phyloP scores from a whole-genome alignment of 345 rosid species.

The Anastatica hierochuntica region DNA sequence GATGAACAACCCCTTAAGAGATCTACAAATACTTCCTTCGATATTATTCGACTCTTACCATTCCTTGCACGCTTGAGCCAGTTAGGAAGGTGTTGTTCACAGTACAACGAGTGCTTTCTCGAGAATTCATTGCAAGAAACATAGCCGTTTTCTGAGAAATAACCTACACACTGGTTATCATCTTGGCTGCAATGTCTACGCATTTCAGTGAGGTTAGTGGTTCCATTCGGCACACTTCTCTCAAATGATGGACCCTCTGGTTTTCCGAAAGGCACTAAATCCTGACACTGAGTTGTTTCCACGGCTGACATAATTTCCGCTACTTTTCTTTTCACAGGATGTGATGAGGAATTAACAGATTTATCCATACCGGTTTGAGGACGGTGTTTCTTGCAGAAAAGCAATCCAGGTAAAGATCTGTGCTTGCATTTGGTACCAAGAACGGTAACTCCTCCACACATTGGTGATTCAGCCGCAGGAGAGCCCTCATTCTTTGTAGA shows the following conservation, averaged over 20 bases:
- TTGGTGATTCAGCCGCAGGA: slow-evolving; percentile 44
- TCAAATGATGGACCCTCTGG: slow-evolving; percentile 30
- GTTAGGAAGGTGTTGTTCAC: slow-evolving; percentile 91
- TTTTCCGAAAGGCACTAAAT: slow-evolving; percentile 38
- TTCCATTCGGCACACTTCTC: slow-evolving; percentile 29
- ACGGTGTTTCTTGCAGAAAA: slow-evolving; percentile 86
- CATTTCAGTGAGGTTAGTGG: slow-evolving; percentile 34
- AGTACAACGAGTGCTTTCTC: slow-evolving; percentile 64
- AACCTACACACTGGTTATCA: slow-evolving; percentile 54
- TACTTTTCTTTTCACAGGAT: slow-evolving; percentile 45
- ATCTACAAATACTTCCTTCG: slow-evolving; percentile 82
- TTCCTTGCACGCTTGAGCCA: slow-evolving; percentile 99
- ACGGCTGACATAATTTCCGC: slow-evolving; percentile 31
- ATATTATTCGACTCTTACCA: slow-evolving; percentile 91
- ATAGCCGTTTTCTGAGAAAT: slow-evolving; percentile 34
- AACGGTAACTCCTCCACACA: slow-evolving; percentile 93
- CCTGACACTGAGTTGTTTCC: slow-evolving; percentile 38
- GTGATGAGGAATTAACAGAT: slow-evolving; percentile 23
- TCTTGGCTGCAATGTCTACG: slow-evolving; percentile 37
- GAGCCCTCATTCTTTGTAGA: slow-evolving; percentile 45
- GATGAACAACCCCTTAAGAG: slow-evolving; percentile 56
- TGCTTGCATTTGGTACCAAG: slow-evolving; percentile 95
- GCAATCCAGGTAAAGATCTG: slow-evolving; percentile 68
- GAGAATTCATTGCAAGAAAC: slow-evolving; percentile 58
- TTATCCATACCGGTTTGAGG: slow-evolving; percentile 38